phyloP scores from a whole-genome alignment of 2,329 filamentous ascomycete species.

The Tolypocladium pustulatum region DNA sequence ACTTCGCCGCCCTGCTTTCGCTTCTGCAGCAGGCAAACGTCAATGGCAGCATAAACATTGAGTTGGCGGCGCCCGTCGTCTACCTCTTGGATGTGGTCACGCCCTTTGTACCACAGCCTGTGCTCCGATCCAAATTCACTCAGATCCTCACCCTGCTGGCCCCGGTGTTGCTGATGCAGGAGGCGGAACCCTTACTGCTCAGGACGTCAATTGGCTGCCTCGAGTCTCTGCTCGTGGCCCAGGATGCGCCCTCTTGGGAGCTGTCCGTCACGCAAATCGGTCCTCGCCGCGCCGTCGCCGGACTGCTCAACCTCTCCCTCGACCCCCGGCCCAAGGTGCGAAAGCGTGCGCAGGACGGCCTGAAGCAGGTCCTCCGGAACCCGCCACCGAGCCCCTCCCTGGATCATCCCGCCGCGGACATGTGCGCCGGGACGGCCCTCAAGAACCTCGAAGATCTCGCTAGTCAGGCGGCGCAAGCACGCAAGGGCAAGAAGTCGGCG shows the following conservation, averaged over 20 bases:
- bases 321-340: constrained; percentile 88
- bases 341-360: constrained; percentile 82
- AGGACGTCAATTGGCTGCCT: constrained; percentile 85
- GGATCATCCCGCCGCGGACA: constrained; percentile 89
- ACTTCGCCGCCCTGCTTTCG: constrained; percentile 90
- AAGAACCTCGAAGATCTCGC: constrained; percentile 69
- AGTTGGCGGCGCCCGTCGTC: constrained; percentile 75
- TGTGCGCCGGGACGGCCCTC: constrained; percentile 88
- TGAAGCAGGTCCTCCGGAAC: constrained; percentile 71
- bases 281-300: constrained; percentile 77
- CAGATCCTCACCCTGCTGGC: constrained; percentile 83
- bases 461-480: constrained; percentile 46
- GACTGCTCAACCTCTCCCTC: constrained; percentile 72
- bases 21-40: constrained; percentile 70
- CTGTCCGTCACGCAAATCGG: constrained; percentile 73
- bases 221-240: constrained; percentile 80
- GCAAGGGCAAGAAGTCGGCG: constrained; percentile 53
- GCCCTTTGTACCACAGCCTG: constrained; percentile 69
- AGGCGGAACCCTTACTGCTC: constrained; percentile 79
- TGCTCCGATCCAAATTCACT: constrained; percentile 89
- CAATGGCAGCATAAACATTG: constrained; percentile 62
- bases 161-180: constrained; percentile 66
- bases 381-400: constrained; percentile 85
- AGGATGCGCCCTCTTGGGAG: constrained; percentile 82
- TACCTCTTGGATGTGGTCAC: constrained; percentile 93